These are phyloP conservation scores for Golubevia sp. DNA, from an alignment of 1,284 basidiomycete species.

Conservation along the genomic window DNA sequence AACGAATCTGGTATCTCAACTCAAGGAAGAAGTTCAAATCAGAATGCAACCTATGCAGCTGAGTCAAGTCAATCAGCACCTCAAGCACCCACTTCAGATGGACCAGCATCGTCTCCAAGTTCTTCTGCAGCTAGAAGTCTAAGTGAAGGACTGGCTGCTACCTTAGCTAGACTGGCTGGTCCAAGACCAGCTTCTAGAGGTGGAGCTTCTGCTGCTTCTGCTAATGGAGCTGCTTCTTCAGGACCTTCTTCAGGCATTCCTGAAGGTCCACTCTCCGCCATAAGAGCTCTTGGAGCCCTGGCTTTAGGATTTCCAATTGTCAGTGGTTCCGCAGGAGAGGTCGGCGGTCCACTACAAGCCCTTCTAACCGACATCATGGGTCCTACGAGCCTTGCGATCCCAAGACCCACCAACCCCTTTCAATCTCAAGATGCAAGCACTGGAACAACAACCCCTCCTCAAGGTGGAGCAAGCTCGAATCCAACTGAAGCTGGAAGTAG, in stretches of 20 bases:
- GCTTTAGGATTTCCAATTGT: not conserved
- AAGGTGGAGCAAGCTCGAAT: not conserved
- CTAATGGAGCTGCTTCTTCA: not conserved
- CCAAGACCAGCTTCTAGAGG: not conserved
- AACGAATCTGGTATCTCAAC: too few species aligned
- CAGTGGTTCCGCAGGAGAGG: not conserved
- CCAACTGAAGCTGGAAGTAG: not conserved
- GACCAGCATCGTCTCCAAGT: not conserved
- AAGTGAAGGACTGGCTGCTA: not conserved
- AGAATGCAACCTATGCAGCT: too few species aligned
- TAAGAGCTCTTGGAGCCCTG: not conserved
- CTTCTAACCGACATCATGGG: not conserved
- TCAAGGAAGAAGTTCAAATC: not conserved
- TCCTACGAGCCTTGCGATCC: not conserved
- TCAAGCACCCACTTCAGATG: not conserved
- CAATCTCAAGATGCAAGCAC: not conserved
- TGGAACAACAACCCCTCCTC: not conserved
- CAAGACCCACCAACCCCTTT: not conserved
- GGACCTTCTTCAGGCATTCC: not conserved
- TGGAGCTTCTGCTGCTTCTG: not conserved
- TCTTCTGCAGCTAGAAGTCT: not conserved
- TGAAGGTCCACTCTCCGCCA: not conserved
- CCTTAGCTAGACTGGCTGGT: not conserved
- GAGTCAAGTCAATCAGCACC: not conserved
- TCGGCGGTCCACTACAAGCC: not conserved